Percentiles rank a stretch among this genome's conserved stretches.
Conservation (phyloP, 352 stramenopile species). For the Globisporangium cystogenes region DNA sequence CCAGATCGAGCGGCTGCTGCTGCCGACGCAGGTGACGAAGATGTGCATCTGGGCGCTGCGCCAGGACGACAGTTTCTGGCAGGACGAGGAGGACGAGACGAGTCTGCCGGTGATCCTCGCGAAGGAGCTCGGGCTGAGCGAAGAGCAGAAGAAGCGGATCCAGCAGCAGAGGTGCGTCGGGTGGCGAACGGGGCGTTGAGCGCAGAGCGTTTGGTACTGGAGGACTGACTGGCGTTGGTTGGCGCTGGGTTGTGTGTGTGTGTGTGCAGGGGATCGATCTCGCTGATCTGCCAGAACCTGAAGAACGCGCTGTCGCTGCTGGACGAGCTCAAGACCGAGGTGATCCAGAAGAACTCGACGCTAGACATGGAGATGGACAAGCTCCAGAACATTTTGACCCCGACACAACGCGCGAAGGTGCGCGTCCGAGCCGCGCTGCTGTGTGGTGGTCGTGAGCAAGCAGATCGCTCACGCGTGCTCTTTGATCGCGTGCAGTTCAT, state of each 20-base stretch:
- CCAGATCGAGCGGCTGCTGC: slow-evolving; percentile 91
- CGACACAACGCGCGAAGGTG: slow-evolving; percentile 90
- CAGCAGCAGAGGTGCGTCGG: slow-evolving; percentile 81
- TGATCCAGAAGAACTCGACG: slow-evolving; percentile 90
- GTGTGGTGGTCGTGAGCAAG: not conserved
- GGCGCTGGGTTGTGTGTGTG: slow-evolving; percentile 5
- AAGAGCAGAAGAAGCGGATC: slow-evolving; percentile 92
- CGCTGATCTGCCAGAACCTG: slow-evolving; percentile 86
- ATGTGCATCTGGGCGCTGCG: slow-evolving; percentile 91
- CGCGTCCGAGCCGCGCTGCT: slow-evolving; percentile 4
- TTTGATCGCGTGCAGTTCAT: slow-evolving; percentile 71
- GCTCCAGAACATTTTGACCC: slow-evolving; percentile 92
- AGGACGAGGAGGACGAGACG: slow-evolving; percentile 86
- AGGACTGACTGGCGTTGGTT: not conserved
- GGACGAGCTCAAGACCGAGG: slow-evolving; percentile 81
- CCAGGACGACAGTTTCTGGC: slow-evolving; percentile 88
- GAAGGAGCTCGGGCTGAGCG: slow-evolving; percentile 84
- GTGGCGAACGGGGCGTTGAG: not conserved
- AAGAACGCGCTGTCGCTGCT: slow-evolving; percentile 84
- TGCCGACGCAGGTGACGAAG: slow-evolving; percentile 92
- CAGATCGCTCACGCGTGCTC: not conserved
- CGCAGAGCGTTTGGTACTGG: not conserved
- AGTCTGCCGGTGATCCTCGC: slow-evolving; percentile 88
- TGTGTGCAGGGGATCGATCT: slow-evolving; percentile 38
- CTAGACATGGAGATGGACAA: slow-evolving; percentile 93